phyloP scores from a whole-genome alignment of 192 early-diverging fungal species.

The Rhizophagus clarus region DNA sequence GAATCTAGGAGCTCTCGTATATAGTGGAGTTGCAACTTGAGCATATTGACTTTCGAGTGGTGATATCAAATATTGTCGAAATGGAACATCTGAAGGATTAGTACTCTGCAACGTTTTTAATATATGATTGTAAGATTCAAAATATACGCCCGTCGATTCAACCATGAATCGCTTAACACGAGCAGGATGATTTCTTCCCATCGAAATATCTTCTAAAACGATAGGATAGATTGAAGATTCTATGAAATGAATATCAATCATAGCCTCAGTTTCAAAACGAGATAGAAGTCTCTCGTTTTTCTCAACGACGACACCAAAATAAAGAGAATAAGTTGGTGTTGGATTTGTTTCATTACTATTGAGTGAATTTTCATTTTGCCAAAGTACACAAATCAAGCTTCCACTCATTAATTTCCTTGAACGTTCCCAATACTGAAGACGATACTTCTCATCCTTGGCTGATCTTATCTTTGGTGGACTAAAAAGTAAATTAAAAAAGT shows the following conservation, averaged over 20 bases:
- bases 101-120: neutral
- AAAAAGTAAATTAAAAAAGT: neutral
- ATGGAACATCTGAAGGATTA: neutral
- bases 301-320: conserved; percentile 33
- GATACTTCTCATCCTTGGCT: conserved; percentile 4
- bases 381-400: conserved; percentile 46
- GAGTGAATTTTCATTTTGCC: conserved; percentile 25
- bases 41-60: neutral
- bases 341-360: neutral
- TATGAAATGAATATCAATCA: conserved; percentile 38
- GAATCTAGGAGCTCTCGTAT: conserved; percentile 39
- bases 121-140: neutral
- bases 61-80: neutral
- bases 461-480: conserved; percentile 27
- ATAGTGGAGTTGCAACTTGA: conserved; percentile 37
- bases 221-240: conserved; percentile 35
- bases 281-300: conserved; percentile 37
- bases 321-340: neutral
- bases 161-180: conserved; percentile 38
- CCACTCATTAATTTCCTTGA: conserved; percentile 48
- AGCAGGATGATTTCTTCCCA: neutral
- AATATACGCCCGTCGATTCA: conserved; percentile 37
- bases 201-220: conserved; percentile 25
- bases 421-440: conserved; percentile 49
- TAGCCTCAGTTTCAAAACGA: conserved; percentile 16